Base-by-base conservation (phyloP, 352 stramenopile genomes). In the Globisporangium emineosum region DNA sequence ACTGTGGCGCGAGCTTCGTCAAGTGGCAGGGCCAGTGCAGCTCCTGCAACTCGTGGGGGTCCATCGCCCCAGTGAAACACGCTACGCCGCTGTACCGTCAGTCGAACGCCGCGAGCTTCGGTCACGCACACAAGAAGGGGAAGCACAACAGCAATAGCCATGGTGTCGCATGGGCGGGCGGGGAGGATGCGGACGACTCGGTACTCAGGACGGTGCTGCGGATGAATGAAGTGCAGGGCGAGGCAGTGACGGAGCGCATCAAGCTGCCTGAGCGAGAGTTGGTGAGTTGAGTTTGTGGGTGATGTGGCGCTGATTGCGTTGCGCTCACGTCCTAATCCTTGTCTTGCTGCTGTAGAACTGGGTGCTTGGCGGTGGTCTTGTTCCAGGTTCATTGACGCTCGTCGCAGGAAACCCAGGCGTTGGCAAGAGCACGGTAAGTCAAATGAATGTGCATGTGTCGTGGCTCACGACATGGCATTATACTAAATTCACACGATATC, bases 321-420 rank as follows among this genome's bases (percentile, higher is more conserved):
- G 27, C 45, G 15, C 27, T 53, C 7, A 37, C 13, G 45, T 56
- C 37, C 37, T 43, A n/a, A 17, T 21, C 19, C 15, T 2, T 10
- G 8, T 45, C 40, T 49, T 30, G 9, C 15, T 66, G 13, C 6
- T 89, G 32, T 66, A 85, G 83, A 98, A 98, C 69, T 91, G 91
- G 76, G 97, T 99, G 25, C 77, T 99, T 40, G 97, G 97, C 33
- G 97, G 97, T n/a, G 96, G 96, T 5, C 78, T 99, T 3, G 96
- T 99, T 60, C 86, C 89, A 29, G 97, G 96, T 42, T 98, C 93
- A 0, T 76, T 99, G 30, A 97, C 90, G n/a, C 80, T 99, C 13
- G 70, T 99, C 8, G 95, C 93, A 3, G 97, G 97, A 10, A 96
- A 98, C 60, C 97, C 97, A 19, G 97, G 97, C 40, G 89, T 98